Percentiles rank a stretch among this genome's conserved stretches.
These are phyloP conservation scores for Gaeumannomyces tritici DNA, from an alignment of 2,329 filamentous ascomycete species.

Conservation along the genomic window DNA sequence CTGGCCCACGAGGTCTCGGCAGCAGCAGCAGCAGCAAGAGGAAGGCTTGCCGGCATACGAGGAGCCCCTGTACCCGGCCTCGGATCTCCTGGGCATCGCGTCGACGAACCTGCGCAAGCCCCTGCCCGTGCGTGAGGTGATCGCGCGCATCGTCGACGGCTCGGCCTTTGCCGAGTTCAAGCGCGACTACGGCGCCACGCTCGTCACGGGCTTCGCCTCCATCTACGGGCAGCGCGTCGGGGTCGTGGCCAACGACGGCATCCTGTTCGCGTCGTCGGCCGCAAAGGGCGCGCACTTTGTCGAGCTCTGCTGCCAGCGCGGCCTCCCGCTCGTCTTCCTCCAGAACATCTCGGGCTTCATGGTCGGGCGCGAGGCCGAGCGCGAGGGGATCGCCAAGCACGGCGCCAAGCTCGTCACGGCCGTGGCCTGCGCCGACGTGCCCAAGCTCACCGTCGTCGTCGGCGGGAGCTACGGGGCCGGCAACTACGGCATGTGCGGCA, in stretches of 20 bases:
- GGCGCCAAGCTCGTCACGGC: slow-evolving; percentile 95
- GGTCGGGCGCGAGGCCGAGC: slow-evolving; percentile 88
- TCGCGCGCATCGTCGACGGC: slow-evolving; percentile 85
- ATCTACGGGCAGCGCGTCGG: slow-evolving; percentile 89
- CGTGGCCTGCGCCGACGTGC: slow-evolving; percentile 86
- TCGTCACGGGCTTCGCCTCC: slow-evolving; percentile 83
- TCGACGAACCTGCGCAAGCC: slow-evolving; percentile 82
- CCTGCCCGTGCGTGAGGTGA: slow-evolving; percentile 80
- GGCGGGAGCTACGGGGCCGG: slow-evolving; percentile 87
- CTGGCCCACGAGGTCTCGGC: slow-evolving; percentile 49
- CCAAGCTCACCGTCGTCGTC: slow-evolving; percentile 96
- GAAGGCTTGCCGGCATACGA: slow-evolving; percentile 32
- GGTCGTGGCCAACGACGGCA: slow-evolving; percentile 93
- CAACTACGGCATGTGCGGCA: slow-evolving; percentile 97
- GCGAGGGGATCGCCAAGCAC: slow-evolving; percentile 94
- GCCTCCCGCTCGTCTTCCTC: slow-evolving; percentile 83
- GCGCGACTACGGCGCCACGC: slow-evolving; percentile 74
- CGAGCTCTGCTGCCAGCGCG: slow-evolving; percentile 82
- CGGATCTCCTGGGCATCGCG: slow-evolving; percentile 80
- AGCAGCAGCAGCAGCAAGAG: slow-evolving; percentile 11
- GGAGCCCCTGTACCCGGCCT: slow-evolving; percentile 71
- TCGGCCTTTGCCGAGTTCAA: slow-evolving; percentile 93
- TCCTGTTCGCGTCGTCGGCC: slow-evolving; percentile 80
- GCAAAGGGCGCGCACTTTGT: slow-evolving; percentile 96
- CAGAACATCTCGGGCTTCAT: slow-evolving; percentile 99